phyloP scores from a whole-genome alignment of 2,329 filamentous ascomycete genomes.

The Lachnellula hyalina region DNA sequence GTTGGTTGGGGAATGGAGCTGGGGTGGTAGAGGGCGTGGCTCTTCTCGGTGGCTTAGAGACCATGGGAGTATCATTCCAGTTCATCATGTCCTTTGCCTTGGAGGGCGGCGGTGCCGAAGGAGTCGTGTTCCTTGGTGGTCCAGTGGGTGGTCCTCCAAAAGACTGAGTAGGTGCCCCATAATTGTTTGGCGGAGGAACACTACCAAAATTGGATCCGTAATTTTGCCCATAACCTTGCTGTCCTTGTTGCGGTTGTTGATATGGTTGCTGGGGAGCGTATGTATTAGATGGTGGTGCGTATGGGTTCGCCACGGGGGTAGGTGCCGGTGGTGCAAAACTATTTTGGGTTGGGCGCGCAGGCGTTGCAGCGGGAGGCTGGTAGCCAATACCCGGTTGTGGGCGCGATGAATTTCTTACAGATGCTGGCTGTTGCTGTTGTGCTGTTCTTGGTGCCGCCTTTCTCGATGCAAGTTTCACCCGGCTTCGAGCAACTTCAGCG shows the following conservation, averaged over 20 bases:
- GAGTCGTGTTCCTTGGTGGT: slow-evolving; percentile 60
- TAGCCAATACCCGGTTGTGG: slow-evolving; percentile 40
- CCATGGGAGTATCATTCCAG: slow-evolving; percentile 94
- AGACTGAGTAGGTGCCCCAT: slow-evolving; percentile 31
- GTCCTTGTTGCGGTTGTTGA: slow-evolving; percentile 30
- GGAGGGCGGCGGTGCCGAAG: slow-evolving; percentile 65
- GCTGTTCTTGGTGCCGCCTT: slow-evolving; percentile 43
- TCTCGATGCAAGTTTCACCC: slow-evolving; percentile 78
- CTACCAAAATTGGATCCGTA: slow-evolving; percentile 32
- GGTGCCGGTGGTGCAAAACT: slow-evolving; percentile 33
- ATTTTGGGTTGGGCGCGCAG: slow-evolving; percentile 30
- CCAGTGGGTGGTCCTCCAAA: slow-evolving; percentile 50
- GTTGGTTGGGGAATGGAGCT: slow-evolving; percentile 68
- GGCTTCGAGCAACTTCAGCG: slow-evolving; percentile 79
- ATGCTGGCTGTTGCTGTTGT: slow-evolving; percentile 29
- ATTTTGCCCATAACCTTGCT: slow-evolving; percentile 34
- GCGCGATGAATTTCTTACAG: slow-evolving; percentile 39
- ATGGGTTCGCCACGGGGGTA: slow-evolving; percentile 40
- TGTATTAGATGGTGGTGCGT: slow-evolving; percentile 38
- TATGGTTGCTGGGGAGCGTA: slow-evolving; percentile 38
- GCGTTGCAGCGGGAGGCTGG: slow-evolving; percentile 36
- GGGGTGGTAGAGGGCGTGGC: slow-evolving; percentile 62
- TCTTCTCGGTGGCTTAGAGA: slow-evolving; percentile 70
- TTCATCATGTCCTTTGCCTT: slow-evolving; percentile 67
- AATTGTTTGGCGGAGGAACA: slow-evolving; percentile 23